Evolutionary conservation across 2,329 filamentous ascomycete genomes (phyloP), one percentile per base, ranked within the genome.

Genomic region (Ustilaginoidea virens): DNA sequence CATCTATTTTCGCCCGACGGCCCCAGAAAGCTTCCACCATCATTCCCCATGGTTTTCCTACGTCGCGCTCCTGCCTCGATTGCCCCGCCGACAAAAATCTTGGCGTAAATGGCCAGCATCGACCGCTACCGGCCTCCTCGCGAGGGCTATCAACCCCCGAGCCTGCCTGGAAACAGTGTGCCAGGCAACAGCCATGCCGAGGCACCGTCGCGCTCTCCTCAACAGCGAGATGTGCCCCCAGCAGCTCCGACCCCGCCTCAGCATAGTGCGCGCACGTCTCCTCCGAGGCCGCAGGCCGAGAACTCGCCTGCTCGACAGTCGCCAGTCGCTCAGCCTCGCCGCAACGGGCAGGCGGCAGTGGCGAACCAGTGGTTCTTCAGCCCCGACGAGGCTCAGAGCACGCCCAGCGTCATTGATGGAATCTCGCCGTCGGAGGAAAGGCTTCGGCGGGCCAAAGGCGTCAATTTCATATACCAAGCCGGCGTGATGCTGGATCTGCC

Each of bases 401-500:
- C 83, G 5, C 90, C 90, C 1, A 90, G 82, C 29, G 75, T 92
- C 34, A 55, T 85, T 10, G 81, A 93, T 40, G 87, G 87, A 14
- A 70, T 96, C 48, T 52, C 72, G 7, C 65, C 74, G 4, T 69
- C 74, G 17, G 76, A 90, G 47, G 90, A 96, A 57, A 68, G 82
- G 36, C 66, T 79, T 39, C 66, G 80, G 33, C 73, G 90, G 32
- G 78, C 80, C 35, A 96, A 96, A 52, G 87, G 90, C 26, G 78
- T 94, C 47, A 92, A 93, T 52, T 98, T 98, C 56, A 92, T 98
- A 44, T 77, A 83, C 37, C 86, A 94, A 52, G 83, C 87, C 25
- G 90, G 87, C 38, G 82, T 92, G 40, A 74, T 93, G 60, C 69
- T 96, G 29, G 87, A 92, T 49, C 61, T 96, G 28, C 87, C 87